Conservation (phyloP, 106 monocot species). For the Phalaenopsis equestris region DNA sequence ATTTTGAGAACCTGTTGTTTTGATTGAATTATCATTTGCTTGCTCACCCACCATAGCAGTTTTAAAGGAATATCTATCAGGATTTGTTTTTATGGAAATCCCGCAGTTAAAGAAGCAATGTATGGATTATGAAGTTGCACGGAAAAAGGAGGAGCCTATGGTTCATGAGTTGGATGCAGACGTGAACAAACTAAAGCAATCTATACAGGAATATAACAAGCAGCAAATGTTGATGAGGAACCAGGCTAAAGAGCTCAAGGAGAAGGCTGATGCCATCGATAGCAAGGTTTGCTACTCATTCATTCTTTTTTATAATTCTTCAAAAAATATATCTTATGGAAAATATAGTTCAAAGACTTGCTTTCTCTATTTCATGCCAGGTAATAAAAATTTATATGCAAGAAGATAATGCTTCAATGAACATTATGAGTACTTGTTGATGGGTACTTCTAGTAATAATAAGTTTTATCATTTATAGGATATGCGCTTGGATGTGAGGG, state of each 20-base stretch:
- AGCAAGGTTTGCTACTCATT: constrained; percentile 39
- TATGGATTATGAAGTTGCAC: constrained; percentile 37
- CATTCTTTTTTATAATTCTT: background rate
- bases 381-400: background rate
- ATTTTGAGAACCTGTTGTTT: background rate
- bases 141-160: constrained; percentile 57
- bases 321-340: background rate
- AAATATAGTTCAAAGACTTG: background rate
- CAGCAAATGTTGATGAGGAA: constrained; percentile 58
- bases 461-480: background rate
- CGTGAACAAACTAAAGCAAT: constrained; percentile 51
- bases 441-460: background rate
- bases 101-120: constrained; percentile 52
- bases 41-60: background rate
- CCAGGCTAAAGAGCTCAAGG: constrained; percentile 41
- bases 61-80: background rate
- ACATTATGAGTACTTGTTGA: background rate
- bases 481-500: background rate
- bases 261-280: constrained; percentile 37
- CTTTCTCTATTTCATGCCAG: background rate
- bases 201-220: constrained; percentile 68
- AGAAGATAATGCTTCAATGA: background rate
- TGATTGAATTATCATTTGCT: background rate
- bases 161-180: constrained; percentile 62
- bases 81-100: background rate